A percentile compares a stretch with the other conserved stretches of the same genome.
Evolutionary conservation across 352 stramenopile species (phyloP).

Genomic region (Globisporangium yorkense): DNA sequence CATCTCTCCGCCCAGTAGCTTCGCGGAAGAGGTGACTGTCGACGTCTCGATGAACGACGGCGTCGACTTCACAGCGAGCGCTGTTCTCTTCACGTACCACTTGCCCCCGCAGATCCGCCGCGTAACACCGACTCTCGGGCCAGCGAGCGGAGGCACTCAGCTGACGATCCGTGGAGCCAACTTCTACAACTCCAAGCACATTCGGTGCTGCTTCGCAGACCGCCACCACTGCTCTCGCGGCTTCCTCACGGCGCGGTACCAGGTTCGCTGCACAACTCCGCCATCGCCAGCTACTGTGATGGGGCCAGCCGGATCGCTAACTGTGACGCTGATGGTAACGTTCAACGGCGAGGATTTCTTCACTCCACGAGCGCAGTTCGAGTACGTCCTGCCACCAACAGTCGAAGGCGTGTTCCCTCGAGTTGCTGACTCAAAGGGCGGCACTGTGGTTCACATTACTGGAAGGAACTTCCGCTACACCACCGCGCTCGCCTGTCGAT

Average conservation of each 20-base stretch:
- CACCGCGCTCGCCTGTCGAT: slow-evolving; percentile 42
- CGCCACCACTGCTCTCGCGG: slow-evolving; percentile 28
- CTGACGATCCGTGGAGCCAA: slow-evolving; percentile 46
- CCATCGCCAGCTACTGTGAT: slow-evolving; percentile 17
- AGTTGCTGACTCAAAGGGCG: slow-evolving; percentile 39
- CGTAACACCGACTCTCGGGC: slow-evolving; percentile 36
- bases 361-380: slow-evolving; percentile 33
- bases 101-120: slow-evolving; percentile 35
- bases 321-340: slow-evolving; percentile 53
- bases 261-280: slow-evolving; percentile 26
- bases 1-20: slow-evolving; percentile 25
- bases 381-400: slow-evolving; percentile 42
- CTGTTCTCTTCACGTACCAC: slow-evolving; percentile 57
- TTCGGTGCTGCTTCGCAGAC: slow-evolving; percentile 60
- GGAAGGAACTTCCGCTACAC: slow-evolving; percentile 68
- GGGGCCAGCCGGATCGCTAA: slow-evolving; percentile 12
- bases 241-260: slow-evolving; percentile 25
- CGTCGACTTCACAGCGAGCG: slow-evolving; percentile 82
- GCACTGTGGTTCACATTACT: slow-evolving; percentile 42
- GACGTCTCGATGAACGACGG: slow-evolving; percentile 86
- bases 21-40: slow-evolving; percentile 33
- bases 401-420: slow-evolving; percentile 39
- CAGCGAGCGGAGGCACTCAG: slow-evolving; percentile 42
- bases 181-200: slow-evolving; percentile 50
- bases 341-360: slow-evolving; percentile 76